Conservation (phyloP, 2,329 filamentous ascomycete genomes). For the Cytospora mali region DNA sequence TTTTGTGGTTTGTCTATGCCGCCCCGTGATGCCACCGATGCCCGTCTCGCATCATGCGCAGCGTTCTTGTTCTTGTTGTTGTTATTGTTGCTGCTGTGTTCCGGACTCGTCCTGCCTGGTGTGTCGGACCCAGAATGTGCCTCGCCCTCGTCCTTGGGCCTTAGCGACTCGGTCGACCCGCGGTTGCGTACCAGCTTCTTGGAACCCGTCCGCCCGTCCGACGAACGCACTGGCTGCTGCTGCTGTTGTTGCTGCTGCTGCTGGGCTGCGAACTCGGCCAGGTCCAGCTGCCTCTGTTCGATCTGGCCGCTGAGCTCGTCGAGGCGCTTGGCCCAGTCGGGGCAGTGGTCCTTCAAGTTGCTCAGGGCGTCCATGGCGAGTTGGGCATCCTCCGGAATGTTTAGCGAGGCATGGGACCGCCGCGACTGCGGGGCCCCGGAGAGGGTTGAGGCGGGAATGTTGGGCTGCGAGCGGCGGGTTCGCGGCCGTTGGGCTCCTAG, state of each 20-base stretch:
- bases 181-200: slow-evolving; percentile 35
- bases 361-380: slow-evolving; percentile 58
- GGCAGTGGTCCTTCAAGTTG: slow-evolving; percentile 57
- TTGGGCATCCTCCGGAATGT: slow-evolving; percentile 33
- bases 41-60: slow-evolving; percentile 14
- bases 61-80: slow-evolving; percentile 13
- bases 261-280: slow-evolving; percentile 45
- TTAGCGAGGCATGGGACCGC: slow-evolving; percentile 8
- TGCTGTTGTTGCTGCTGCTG: slow-evolving; percentile 10
- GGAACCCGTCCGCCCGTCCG: slow-evolving; percentile 30
- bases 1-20: slow-evolving; percentile 20
- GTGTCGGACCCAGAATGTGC: slow-evolving; percentile 16
- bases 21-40: slow-evolving; percentile 11
- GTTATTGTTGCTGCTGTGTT: no score
- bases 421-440: slow-evolving; percentile 18
- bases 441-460: slow-evolving; percentile 25
- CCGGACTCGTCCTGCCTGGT: not conserved
- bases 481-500: slow-evolving; percentile 26
- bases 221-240: not conserved
- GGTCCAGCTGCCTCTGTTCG: slow-evolving; percentile 61
- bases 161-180: slow-evolving; percentile 35
- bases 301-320: slow-evolving; percentile 64
- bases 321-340: slow-evolving; percentile 61
- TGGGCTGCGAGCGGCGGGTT: slow-evolving; percentile 19
- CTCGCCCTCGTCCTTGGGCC: slow-evolving; percentile 32